Evolutionary conservation across 192 early-diverging fungal species (phyloP), one percentile per base, ranked within the genome.

Genomic region (Podila horticola): DNA sequence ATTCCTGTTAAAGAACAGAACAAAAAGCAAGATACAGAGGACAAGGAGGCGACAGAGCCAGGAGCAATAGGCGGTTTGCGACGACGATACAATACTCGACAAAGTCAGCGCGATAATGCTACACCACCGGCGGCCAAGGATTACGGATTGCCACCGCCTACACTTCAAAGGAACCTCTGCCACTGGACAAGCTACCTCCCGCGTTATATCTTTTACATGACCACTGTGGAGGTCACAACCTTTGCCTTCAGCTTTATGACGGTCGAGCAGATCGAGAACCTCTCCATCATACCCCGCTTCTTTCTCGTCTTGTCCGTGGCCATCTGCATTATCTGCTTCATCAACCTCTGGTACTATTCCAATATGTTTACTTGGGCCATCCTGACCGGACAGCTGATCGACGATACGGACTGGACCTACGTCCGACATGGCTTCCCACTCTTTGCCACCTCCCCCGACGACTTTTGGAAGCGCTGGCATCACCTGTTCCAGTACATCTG

Each of bases 391-490:
- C 45, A 68, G 2, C 45, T 72, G 38, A 63, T 79, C 65, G 64
- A 57, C 50, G 64, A 79, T 34, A 72, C 76, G 17, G 70, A 72
- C 41, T 79, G 76, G 76, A 79, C 76, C 11, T 22, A 72, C 28
- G 76, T 79, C 30, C 28, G 64, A 0, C 76, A 79, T 24, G 64
- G 67, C 36, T 79, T 79, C 50, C 76, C 76, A n/a, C 69, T 69
- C 29, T 71, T 79, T 29, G 76, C 76, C 10, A 79, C 76, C 34
- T 79, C 76, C 2, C 68, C 68, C 4, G 30, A 64, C 24, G 76
- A 71, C 58, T 79, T 79, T 66, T 79, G 76, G 76, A 64, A 64
- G 10, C 76, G 67, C 26, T 79, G 76, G 76, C 76, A 79, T 28
- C 76, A 79, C 64, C 58, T 79, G 8, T 79, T 79, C 58, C 57